Evolutionary conservation across 2,329 filamentous ascomycete genomes (phyloP).

Genomic region (Endothia cerciana): DNA sequence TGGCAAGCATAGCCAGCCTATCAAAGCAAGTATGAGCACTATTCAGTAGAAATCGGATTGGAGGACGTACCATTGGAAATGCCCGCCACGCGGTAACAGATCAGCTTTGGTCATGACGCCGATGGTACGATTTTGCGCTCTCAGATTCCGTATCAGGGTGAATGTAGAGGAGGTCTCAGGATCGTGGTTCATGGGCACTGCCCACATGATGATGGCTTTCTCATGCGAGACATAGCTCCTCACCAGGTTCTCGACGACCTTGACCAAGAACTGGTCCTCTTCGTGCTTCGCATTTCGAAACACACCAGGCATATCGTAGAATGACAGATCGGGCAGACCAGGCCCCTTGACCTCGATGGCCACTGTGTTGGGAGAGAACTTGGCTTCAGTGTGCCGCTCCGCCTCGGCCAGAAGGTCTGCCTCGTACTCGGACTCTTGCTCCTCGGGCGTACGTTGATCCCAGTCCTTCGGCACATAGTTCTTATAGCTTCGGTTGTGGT

Average conservation of each 20-base stretch:
- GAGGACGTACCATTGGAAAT: constrained; percentile 55
- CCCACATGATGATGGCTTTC: constrained; percentile 76
- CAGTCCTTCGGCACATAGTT: constrained; percentile 56
- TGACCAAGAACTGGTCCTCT: constrained; percentile 69
- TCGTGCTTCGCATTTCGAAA: constrained; percentile 71
- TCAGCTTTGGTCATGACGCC: constrained; percentile 89
- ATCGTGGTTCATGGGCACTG: constrained; percentile 78
- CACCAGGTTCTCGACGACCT: constrained; percentile 73
- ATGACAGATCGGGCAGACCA: constrained; percentile 72
- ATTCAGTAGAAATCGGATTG: background rate
- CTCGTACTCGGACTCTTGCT: constrained; percentile 25
- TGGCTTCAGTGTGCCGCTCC: constrained; percentile 54
- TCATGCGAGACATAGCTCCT: constrained; percentile 69
- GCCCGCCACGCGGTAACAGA: constrained; percentile 58
- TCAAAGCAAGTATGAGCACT: background rate
- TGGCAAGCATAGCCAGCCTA: constrained; percentile 49
- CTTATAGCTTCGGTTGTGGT: constrained; percentile 59
- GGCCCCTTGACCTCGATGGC: constrained; percentile 75
- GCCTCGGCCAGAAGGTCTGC: constrained; percentile 37
- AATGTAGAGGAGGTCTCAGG: constrained; percentile 75
- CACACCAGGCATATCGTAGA: constrained; percentile 84
- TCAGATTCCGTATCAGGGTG: constrained; percentile 61
- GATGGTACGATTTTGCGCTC: constrained; percentile 63
- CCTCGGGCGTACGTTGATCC: constrained; percentile 32
- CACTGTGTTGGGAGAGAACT: constrained; percentile 84